A percentile compares a stretch with the other conserved stretches of the same genome.
phyloP scores from a whole-genome alignment of 177 flowering plant species.

The Vitis hybrid region DNA sequence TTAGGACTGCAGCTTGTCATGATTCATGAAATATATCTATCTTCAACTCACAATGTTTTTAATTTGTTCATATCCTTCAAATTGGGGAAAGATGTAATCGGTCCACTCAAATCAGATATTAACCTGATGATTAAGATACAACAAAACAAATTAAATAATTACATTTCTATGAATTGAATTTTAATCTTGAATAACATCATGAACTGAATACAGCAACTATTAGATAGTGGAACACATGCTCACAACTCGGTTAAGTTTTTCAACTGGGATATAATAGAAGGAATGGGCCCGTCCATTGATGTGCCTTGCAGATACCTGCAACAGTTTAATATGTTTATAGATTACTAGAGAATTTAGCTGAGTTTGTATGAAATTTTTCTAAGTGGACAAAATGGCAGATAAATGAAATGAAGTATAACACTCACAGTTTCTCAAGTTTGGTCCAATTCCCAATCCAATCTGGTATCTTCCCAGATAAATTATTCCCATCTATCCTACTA shows the following conservation, averaged over 20 bases:
- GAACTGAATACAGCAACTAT: not conserved
- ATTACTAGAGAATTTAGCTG: too few species aligned
- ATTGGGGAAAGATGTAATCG: conserved; percentile 52
- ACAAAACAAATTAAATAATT: not conserved
- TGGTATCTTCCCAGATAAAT: conserved; percentile 68
- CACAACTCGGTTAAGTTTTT: conserved; percentile 57
- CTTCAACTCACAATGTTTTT: conserved; percentile 55
- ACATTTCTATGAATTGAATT: not conserved
- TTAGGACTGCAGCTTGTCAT: not conserved
- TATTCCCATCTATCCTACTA: conserved; percentile 83
- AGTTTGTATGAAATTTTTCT: not conserved
- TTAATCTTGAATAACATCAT: not conserved
- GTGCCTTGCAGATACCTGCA: conserved; percentile 84
- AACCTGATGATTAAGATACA: conserved; percentile 50
- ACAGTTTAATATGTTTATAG: not conserved
- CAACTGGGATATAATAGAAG: conserved; percentile 52
- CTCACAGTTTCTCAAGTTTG: conserved; percentile 55
- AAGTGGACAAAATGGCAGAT: not conserved
- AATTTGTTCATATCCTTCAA: conserved; percentile 38
- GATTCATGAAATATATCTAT: not conserved
- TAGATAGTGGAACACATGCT: conserved; percentile 20
- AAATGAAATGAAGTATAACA: conserved; percentile 3
- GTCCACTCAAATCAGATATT: conserved; percentile 67
- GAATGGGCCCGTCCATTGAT: conserved; percentile 76
- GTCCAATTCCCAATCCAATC: conserved; percentile 81